Base-by-base conservation (phyloP, 148 eudicot genomes). In the Rhododendron henanense region DNA sequence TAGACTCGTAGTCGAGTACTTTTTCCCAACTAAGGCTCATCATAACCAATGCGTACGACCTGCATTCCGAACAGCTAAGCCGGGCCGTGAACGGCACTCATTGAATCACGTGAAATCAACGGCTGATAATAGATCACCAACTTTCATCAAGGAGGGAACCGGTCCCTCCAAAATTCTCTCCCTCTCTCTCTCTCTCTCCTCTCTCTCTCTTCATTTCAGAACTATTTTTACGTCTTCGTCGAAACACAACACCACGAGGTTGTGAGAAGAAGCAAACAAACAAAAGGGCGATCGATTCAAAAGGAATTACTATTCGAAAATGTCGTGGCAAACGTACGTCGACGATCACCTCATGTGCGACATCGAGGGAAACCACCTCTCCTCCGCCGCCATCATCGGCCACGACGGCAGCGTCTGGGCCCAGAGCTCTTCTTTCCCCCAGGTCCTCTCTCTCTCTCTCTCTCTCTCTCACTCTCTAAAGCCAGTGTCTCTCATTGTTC, bases 341-440 rank as follows among this genome's bases (percentile, higher is more conserved):
- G 91, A 90, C 79, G 91, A 90, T 21, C 91, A 90, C 88, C 86
- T 90, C 84, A 82, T 90, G 90, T 90, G 92, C 85, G 92, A 90
- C 41, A 85, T 87, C 47, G 92, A 90, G 21, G 92, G 92, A 25
- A 87, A 84, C 81, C 87, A 79, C 28, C 92, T 90, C 83, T 28
- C 90, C 73, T 71, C 89, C 83, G 87, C 92, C 79, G 92, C 92
- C 47, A 90, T 90, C 71, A 1, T 88, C 83, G 92, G 92, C 82
- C 89, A 59, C 80, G 92, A 90, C 82, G 92, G 92, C 85, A 86
- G 80, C 76, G 86, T 90, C 45, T 90, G 92, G 92, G 92, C 92
- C 18, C 89, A 90, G 86, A 88, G 90, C 81, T 18, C 92, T 65
- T 33, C 87, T 9, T 90, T 90, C 90, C 92, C 92, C 44, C 10